phyloP scores from a whole-genome alignment of 176 grass and related monocot genomes.

The Avena sativa region DNA sequence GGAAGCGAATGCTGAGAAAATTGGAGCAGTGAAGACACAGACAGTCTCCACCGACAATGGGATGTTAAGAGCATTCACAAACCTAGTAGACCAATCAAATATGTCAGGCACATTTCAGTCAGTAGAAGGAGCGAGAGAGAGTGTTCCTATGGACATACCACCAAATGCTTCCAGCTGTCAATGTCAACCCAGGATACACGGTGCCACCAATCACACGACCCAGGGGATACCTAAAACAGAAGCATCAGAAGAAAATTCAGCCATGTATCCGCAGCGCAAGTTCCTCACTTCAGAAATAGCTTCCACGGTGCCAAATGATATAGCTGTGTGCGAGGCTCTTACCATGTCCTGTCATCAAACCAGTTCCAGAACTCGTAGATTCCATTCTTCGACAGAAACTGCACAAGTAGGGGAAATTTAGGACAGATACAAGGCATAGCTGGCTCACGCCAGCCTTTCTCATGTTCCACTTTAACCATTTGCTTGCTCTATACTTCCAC shows the following conservation, averaged over 20 bases:
- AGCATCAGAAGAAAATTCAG: conserved; percentile 21
- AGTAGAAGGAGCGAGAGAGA: not conserved
- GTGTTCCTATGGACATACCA: conserved; percentile 52
- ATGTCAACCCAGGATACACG: conserved; percentile 95
- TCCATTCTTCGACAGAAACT: conserved; percentile 99
- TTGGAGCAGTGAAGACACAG: conserved; percentile 99
- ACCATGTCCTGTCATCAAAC: conserved; percentile 96
- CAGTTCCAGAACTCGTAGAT: conserved; percentile 99
- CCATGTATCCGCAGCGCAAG: not conserved
- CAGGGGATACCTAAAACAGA: conserved; percentile 87
- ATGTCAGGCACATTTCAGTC: conserved; percentile 44
- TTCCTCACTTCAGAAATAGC: not conserved
- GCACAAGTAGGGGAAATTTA: conserved; percentile 49
- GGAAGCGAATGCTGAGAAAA: conserved; percentile 93
- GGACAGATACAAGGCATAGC: conserved; percentile 5
- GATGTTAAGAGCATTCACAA: conserved; percentile 91
- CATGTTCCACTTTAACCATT: not conserved
- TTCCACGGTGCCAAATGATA: not conserved
- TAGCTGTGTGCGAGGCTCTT: not conserved
- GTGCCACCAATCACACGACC: conserved; percentile 98
- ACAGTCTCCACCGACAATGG: conserved; percentile 97
- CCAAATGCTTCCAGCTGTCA: conserved; percentile 97
- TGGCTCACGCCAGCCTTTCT: not conserved
- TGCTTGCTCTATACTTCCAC: not conserved
- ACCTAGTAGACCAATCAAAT: conserved; percentile 55